Conservation (phyloP, 2,329 filamentous ascomycete species). For the Rhynchosporium graminicola region DNA sequence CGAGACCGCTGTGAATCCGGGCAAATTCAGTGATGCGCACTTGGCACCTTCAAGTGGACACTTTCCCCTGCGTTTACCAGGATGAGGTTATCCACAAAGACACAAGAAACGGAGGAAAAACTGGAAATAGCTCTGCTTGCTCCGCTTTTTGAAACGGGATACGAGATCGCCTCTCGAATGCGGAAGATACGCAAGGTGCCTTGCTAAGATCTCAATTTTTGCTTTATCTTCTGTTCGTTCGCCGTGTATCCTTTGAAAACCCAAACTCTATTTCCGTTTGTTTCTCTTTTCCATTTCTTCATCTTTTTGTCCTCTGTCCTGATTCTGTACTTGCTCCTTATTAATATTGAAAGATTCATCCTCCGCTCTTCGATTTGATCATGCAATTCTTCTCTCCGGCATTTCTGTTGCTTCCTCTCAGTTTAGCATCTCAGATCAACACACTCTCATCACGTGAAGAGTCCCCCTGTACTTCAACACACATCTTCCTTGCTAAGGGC, state of each 20-base stretch:
- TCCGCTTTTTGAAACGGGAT: background rate
- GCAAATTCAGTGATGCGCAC: too few species aligned
- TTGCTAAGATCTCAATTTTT: too few species aligned
- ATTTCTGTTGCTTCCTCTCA: slow-evolving; percentile 1
- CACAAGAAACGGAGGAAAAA: background rate
- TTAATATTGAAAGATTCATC: background rate
- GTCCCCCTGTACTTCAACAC: slow-evolving; percentile 15
- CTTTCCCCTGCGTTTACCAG: background rate
- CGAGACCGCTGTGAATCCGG: too few species aligned
- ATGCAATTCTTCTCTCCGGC: background rate
- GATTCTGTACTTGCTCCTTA: too few species aligned
- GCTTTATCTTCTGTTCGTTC: too few species aligned
- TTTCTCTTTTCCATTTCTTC: too few species aligned
- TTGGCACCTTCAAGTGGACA: background rate
- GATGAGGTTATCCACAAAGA: slow-evolving; percentile 7
- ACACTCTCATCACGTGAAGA: slow-evolving; percentile 1
- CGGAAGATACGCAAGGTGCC: too few species aligned
- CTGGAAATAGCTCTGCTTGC: background rate
- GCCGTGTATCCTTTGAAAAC: too few species aligned
- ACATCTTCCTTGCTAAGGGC: slow-evolving; percentile 32
- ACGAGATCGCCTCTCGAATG: background rate
- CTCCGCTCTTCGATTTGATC: background rate
- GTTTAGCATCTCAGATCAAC: slow-evolving; percentile 9
- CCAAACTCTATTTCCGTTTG: too few species aligned
- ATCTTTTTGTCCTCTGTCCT: too few species aligned